A percentile compares a stretch with the other conserved stretches of the same genome.
These are phyloP conservation scores for Chaetomium globosum DNA, from an alignment of 2,329 filamentous ascomycete species.

Conservation along the genomic window DNA sequence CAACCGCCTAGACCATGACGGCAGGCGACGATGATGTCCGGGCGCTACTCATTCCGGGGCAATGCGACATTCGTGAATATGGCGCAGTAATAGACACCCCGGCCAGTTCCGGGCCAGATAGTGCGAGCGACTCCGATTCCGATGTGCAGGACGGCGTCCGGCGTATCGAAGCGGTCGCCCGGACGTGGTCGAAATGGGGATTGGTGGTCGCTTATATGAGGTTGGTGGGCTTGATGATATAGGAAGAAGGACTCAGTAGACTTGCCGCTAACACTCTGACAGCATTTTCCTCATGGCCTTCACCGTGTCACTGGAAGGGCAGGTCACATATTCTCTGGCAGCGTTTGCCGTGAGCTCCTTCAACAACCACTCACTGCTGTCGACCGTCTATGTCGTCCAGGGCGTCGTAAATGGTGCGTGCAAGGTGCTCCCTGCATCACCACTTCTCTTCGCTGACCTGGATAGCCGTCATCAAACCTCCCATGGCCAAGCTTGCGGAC, in stretches of 20 bases:
- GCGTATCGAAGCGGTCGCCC: constrained; percentile 41
- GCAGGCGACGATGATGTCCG: constrained; percentile 15
- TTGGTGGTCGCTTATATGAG: constrained; percentile 40
- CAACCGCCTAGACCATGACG: constrained; percentile 14
- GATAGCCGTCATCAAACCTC: constrained; percentile 60
- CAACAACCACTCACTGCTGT: constrained; percentile 63
- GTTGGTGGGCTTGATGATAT: constrained; percentile 22
- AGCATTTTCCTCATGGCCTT: constrained; percentile 63
- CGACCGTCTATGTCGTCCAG: constrained; percentile 66
- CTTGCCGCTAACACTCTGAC: constrained; percentile 23
- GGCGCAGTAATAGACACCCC: constrained; percentile 16
- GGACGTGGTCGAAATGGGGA: constrained; percentile 41
- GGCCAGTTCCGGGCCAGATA: not conserved
- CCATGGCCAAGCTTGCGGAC: constrained; percentile 63
- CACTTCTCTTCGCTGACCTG: constrained; percentile 5
- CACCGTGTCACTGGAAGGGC: constrained; percentile 66
- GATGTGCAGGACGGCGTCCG: constrained; percentile 41
- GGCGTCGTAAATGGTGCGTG: constrained; percentile 62
- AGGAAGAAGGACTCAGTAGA: not conserved
- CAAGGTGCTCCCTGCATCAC: not conserved
- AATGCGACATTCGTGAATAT: constrained; percentile 16
- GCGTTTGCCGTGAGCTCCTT: constrained; percentile 68
- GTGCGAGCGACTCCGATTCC: constrained; percentile 13
- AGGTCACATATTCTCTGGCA: constrained; percentile 62
- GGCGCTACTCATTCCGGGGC: constrained; percentile 16